Evolutionary conservation across 306 rosid genomes (phyloP).

Genomic region (Oemleria cerasiformis): DNA sequence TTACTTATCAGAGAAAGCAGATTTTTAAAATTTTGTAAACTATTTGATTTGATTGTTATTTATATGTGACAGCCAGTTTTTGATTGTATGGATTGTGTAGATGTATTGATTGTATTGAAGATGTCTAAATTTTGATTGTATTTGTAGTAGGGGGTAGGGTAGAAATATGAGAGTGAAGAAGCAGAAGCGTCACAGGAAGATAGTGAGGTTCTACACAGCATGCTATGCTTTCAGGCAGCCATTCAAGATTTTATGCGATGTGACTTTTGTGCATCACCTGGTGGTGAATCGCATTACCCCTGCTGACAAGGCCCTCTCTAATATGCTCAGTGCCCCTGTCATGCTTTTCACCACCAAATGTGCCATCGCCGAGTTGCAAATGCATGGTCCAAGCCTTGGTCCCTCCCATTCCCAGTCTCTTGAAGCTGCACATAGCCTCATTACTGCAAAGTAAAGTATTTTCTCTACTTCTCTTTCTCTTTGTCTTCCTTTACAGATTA

Average conservation of each 20-base stretch:
- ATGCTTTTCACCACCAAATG: constrained; percentile 84
- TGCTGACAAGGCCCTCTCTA: constrained; percentile 56
- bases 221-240: constrained; percentile 75
- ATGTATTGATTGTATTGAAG: too few relatives aligned
- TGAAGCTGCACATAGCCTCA: constrained; percentile 56
- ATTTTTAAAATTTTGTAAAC: too few relatives aligned
- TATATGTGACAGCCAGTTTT: too few relatives aligned
- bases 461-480: not conserved
- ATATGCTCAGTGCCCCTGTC: constrained; percentile 52
- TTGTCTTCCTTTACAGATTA: not conserved
- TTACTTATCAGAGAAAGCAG: too few relatives aligned
- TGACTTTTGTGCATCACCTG: constrained; percentile 74
- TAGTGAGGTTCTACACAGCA: constrained; percentile 59
- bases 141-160: not conserved
- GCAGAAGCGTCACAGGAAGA: constrained; percentile 74
- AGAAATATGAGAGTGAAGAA: constrained; percentile 56
- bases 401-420: constrained; percentile 44
- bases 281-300: constrained; percentile 58
- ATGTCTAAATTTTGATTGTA: too few relatives aligned
- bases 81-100: too few relatives aligned
- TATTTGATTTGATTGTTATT: too few relatives aligned
- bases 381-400: constrained; percentile 60
- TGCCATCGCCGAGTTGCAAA: constrained; percentile 62
- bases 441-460: constrained; percentile 50
- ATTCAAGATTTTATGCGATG: constrained; percentile 72